These are phyloP conservation scores for Tricholoma sp. DNA, from an alignment of 768 basidiomycete species.

Conservation along the genomic window DNA sequence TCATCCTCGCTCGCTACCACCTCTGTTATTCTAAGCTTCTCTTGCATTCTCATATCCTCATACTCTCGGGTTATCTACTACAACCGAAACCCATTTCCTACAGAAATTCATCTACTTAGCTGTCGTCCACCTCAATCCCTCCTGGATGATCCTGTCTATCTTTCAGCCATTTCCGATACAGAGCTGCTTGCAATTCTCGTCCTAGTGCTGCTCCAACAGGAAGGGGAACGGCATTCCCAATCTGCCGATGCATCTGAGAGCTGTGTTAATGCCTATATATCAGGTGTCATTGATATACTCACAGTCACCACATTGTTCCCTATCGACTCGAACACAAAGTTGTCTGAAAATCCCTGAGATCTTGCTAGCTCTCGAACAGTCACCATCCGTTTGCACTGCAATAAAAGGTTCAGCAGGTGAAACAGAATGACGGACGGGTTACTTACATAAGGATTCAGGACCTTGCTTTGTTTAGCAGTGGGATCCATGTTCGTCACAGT, in stretches of 20 bases:
- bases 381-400: constrained; percentile 63
- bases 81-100: too few species aligned
- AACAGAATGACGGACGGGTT: background rate
- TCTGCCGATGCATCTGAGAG: constrained; percentile 72
- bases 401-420: background rate
- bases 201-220: constrained; percentile 62
- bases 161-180: constrained; percentile 48
- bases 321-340: constrained; percentile 55
- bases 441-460: constrained; percentile 63
- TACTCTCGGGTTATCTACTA: too few species aligned
- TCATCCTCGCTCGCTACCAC: too few species aligned
- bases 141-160: constrained; percentile 29
- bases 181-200: constrained; percentile 47
- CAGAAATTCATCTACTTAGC: background rate
- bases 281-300: constrained; percentile 16
- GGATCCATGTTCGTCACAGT: constrained; percentile 78
- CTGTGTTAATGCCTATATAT: background rate
- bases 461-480: constrained; percentile 69
- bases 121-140: constrained; percentile 28
- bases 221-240: constrained; percentile 78
- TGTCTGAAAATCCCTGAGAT: constrained; percentile 79
- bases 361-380: constrained; percentile 75
- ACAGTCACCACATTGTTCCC: constrained; percentile 57
- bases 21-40: too few species aligned
- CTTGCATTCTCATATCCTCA: too few species aligned